These are phyloP conservation scores for Aspergillus caelatus DNA, from an alignment of 2,329 filamentous ascomycete species.

Conservation along the genomic window DNA sequence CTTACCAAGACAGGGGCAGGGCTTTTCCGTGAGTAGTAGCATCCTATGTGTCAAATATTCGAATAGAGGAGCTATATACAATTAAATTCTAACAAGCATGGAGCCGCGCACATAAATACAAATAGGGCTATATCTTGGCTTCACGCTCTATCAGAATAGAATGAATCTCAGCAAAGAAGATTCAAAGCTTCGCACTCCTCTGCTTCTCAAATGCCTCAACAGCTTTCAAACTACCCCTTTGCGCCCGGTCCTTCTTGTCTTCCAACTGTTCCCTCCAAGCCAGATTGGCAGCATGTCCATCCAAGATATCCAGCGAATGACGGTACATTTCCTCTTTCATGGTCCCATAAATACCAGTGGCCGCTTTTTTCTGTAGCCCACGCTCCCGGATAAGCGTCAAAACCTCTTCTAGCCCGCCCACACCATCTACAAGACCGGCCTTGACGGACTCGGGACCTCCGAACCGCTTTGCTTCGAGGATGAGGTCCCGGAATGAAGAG, in stretches of 20 bases:
- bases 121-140: background rate
- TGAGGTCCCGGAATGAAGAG: slow-evolving; percentile 61
- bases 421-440: slow-evolving; percentile 68
- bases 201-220: slow-evolving; percentile 56
- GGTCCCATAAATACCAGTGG: slow-evolving; percentile 67
- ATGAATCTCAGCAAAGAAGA: background rate
- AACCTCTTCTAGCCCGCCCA: slow-evolving; percentile 67
- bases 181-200: slow-evolving; percentile 34
- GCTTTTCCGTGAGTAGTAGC: no score
- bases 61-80: background rate
- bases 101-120: background rate
- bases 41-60: background rate
- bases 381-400: slow-evolving; percentile 62
- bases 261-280: slow-evolving; percentile 50
- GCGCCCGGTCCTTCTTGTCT: slow-evolving; percentile 48
- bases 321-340: slow-evolving; percentile 78
- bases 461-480: slow-evolving; percentile 75
- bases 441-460: slow-evolving; percentile 64
- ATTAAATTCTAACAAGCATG: background rate
- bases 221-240: slow-evolving; percentile 48
- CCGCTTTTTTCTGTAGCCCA: slow-evolving; percentile 63
- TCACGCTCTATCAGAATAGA: no score
- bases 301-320: slow-evolving; percentile 63
- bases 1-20: no score
- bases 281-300: slow-evolving; percentile 53